Base-by-base conservation (phyloP, 2,329 filamentous ascomycete genomes). In the Xylariaceae sp. region DNA sequence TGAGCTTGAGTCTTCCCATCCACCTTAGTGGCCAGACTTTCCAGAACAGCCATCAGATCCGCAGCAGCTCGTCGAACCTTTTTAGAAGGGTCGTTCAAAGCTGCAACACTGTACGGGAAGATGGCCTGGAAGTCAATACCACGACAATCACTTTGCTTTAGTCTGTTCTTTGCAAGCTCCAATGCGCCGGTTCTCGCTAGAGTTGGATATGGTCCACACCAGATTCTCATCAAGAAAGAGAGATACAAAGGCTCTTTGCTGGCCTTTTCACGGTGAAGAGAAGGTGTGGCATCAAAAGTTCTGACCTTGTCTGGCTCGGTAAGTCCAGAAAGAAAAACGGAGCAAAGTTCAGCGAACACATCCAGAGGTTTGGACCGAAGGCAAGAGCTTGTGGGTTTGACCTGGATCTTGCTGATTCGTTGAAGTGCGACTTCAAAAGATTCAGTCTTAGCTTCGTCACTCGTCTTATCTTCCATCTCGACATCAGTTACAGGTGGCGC, bases 91-190 rank as follows among this genome's bases (percentile, higher is more conserved):
- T 97, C 92, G 20, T 80, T 75, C 16, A 97, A 76, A 19, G 86
- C 86, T 29, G 78, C 73, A 37, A 96, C 69, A 23, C 85, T 72
- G 66, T 95, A 96, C 2, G 92, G 92, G n/a, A 95, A 62, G 16
- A 96, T 64, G 10, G 81, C 79, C 62, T 97, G 92, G 39, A 91
- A 75, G 61, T 95, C 86, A 6, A 78, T 60, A 17, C 70, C 69
- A 19, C 61, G 64, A 43, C 70, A 72, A 47, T 76, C 73, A 12
- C 67, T 66, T 8, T 67, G 64, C 42, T 79, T 77, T 16, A 89
- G 63, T 21, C 74, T 72, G 22, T 72, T 72, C 48, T 81, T 79
- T 12, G 81, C 76, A 59, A 81, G 74, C 33, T 83, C 80, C 39
- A 95, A 67, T 10, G 90, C 88, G 7, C 82, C 77, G 44, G 78